Evolutionary conservation across 2,329 filamentous ascomycete genomes (phyloP), one percentile per base, ranked within the genome.

Genomic region (Colletotrichum aenigma): DNA sequence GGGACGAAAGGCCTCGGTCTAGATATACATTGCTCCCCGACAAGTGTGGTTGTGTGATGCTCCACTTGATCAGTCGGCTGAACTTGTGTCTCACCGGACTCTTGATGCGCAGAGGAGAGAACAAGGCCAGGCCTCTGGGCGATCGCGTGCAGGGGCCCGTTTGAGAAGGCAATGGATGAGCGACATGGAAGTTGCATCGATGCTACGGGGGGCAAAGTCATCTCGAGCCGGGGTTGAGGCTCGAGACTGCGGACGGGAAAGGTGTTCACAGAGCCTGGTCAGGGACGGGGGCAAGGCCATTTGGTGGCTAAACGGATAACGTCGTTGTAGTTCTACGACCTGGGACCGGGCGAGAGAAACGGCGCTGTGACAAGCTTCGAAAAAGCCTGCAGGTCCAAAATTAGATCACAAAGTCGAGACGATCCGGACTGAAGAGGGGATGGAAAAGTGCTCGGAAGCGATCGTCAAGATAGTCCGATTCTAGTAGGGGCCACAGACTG

Each of bases 391-490:
- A 52, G 48, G 55, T 75, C 56, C 64, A 65, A 75, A 64, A 13
- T 68, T 75, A 73, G 70, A 64, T 15, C 56, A 4, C n/a, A 68
- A n/a, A 75, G 64, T 73, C 65, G 43, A 73, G 73, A 75, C 58
- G 73, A 75, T 64, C 56, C 62, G 34, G 69, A 61, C 55, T 68
- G 21, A 34, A 34, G 64, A 18, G 21, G 21, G 62, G 43, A 34
- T 24, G 26, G 56, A 26, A 60, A 16, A 58, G 26, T 64, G 64
- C 26, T 52, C 69, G 28, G 43, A 34, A 32, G 34, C 24, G 73
- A 73, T 69, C 62, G 55, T 12, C 64, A 65, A 38, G 43, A 9
- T 30, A 34, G 61, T 62, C 38, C 61, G 36, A 58, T 64, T 61
- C 26, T 28, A 2, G 16, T 58, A 16, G 16, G 21, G 34, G 32